Percentiles rank a stretch among this genome's conserved stretches.
phyloP scores from a whole-genome alignment of 768 basidiomycete genomes.

The Phanerochaete sordida region DNA sequence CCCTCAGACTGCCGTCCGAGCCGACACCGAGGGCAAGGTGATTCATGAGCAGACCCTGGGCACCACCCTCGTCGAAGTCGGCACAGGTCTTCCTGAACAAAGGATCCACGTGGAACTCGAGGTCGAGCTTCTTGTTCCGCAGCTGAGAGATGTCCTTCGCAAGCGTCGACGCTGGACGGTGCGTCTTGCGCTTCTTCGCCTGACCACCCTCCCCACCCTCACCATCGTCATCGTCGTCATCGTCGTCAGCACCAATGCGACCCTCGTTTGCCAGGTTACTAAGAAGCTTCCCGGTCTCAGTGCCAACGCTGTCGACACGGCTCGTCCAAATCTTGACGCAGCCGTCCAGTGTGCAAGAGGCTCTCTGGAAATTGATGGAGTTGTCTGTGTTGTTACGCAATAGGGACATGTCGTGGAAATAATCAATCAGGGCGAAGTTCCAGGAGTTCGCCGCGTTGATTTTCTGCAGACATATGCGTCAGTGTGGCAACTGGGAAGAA shows the following conservation, averaged over 20 bases:
- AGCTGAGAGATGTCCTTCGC: constrained; percentile 81
- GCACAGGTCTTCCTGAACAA: constrained; percentile 97
- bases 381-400: constrained; percentile 91
- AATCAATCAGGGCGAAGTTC: constrained; percentile 97
- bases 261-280: constrained; percentile 79
- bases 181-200: constrained; percentile 58
- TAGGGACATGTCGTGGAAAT: constrained; percentile 97
- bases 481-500: neutral
- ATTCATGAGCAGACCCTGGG: constrained; percentile 94
- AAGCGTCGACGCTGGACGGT: constrained; percentile 79
- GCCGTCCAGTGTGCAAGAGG: constrained; percentile 94
- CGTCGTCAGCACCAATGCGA: constrained; percentile 53
- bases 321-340: constrained; percentile 99
- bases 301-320: constrained; percentile 94
- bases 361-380: constrained; percentile 98
- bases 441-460: constrained; percentile 97
- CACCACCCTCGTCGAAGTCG: constrained; percentile 98
- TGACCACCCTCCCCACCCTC: constrained; percentile 47
- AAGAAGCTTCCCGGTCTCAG: constrained; percentile 92
- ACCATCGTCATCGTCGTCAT: constrained; percentile 61
- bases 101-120: constrained; percentile 96
- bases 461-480: constrained; percentile 58
- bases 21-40: constrained; percentile 80
- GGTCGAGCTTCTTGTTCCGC: constrained; percentile 87
- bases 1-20: constrained; percentile 76